phyloP scores from a whole-genome alignment of 2,329 filamentous ascomycete species.

The Grosmannia clavigera region DNA sequence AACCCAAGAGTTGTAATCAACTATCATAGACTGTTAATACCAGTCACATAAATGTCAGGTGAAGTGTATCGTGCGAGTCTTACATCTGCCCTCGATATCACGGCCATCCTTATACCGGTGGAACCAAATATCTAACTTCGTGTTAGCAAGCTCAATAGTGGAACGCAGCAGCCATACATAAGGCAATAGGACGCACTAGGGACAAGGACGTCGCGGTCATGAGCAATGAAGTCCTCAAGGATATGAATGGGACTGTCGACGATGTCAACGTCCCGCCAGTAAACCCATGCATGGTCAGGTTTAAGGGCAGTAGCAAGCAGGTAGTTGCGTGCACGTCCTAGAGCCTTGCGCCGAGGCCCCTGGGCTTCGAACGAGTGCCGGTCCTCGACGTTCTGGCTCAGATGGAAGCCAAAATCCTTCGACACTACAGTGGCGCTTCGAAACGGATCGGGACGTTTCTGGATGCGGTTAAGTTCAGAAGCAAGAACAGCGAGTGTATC shows the following conservation, averaged over 20 bases:
- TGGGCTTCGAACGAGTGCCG: constrained; percentile 81
- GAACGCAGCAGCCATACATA: not conserved
- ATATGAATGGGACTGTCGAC: constrained; percentile 78
- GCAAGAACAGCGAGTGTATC: constrained; percentile 82
- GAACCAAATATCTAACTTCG: constrained; percentile 80
- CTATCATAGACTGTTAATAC: constrained; percentile 27
- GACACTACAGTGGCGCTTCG: constrained; percentile 72
- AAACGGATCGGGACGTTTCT: constrained; percentile 75
- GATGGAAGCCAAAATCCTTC: constrained; percentile 72
- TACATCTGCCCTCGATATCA: constrained; percentile 92
- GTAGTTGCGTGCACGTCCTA: constrained; percentile 87
- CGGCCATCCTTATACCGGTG: constrained; percentile 69
- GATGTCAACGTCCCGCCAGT: constrained; percentile 97
- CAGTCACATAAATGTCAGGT: constrained; percentile 11
- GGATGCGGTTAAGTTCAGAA: constrained; percentile 76
- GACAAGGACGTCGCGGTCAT: constrained; percentile 85
- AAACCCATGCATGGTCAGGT: constrained; percentile 94
- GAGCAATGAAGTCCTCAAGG: constrained; percentile 87
- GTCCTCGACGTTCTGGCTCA: constrained; percentile 70
- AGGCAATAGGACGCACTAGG: constrained; percentile 55
- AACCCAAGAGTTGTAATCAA: constrained; percentile 98
- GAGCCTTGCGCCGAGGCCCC: constrained; percentile 76
- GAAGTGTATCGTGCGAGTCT: constrained; percentile 22
- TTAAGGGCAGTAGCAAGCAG: constrained; percentile 73
- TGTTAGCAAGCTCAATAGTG: constrained; percentile 2